phyloP scores from a whole-genome alignment of 106 monocot species.

The Dendrobium huoshanense region DNA sequence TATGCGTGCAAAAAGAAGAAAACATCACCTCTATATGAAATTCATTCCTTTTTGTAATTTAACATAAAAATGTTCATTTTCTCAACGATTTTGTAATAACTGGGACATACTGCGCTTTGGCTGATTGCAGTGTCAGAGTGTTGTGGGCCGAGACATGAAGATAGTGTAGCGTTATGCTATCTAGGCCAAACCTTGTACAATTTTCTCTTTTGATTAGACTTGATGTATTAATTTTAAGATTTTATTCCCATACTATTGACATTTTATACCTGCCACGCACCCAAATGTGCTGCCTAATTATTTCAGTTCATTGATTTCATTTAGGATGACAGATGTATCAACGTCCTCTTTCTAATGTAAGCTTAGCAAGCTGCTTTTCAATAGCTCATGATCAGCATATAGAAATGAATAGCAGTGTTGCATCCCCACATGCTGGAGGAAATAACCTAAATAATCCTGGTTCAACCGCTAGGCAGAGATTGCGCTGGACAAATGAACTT shows the following conservation, averaged over 20 bases:
- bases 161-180: background rate
- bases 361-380: slow-evolving; percentile 1
- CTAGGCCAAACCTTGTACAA: background rate
- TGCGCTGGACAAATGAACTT: slow-evolving; percentile 63
- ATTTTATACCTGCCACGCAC: background rate
- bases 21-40: background rate
- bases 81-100: background rate
- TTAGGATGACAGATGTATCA: slow-evolving; percentile 4
- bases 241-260: background rate
- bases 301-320: background rate
- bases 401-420: slow-evolving; percentile 5
- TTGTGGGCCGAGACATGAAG: background rate
- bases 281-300: background rate
- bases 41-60: background rate
- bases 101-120: background rate
- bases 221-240: background rate
- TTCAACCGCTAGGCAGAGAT: slow-evolving; percentile 44
- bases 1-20: background rate
- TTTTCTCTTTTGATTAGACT: background rate
- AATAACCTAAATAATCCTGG: slow-evolving; percentile 16
- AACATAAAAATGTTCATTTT: background rate
- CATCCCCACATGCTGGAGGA: background rate
- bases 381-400: slow-evolving; percentile 1
- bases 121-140: background rate
- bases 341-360: background rate